Evolutionary conservation across 306 rosid genomes (phyloP).

Genomic region (Glycyrrhiza uralensis): DNA sequence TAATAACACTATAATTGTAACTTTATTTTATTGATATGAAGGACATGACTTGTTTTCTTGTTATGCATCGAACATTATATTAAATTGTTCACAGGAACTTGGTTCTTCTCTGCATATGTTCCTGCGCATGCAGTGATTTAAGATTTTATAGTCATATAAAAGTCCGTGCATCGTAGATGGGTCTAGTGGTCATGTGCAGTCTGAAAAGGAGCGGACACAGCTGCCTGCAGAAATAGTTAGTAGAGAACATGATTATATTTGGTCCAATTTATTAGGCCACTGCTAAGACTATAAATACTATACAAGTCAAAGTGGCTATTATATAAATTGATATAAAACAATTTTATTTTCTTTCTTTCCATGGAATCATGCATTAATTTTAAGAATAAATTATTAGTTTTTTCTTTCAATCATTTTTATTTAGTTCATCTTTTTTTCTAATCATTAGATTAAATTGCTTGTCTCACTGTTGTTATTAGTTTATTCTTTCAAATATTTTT

Average conservation of each 20-base stretch:
- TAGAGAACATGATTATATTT: constrained; percentile 32
- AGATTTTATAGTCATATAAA: background rate
- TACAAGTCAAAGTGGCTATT: background rate
- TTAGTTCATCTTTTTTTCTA: too few species aligned
- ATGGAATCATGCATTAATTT: too few species aligned
- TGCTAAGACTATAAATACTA: constrained; percentile 7
- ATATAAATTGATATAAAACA: too few species aligned
- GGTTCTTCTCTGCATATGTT: constrained; percentile 17
- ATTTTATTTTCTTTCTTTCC: too few species aligned
- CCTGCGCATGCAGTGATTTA: constrained; percentile 22
- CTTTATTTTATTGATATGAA: background rate
- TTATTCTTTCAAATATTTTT: too few species aligned
- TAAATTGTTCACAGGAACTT: background rate
- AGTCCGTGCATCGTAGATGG: constrained; percentile 21
- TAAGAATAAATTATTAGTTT: too few species aligned
- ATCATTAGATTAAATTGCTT: too few species aligned
- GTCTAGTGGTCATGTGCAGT: constrained; percentile 53
- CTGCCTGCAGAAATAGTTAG: constrained; percentile 27
- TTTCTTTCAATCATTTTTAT: too few species aligned
- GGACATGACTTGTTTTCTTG: too few species aligned
- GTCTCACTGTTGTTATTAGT: too few species aligned
- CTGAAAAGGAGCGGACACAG: constrained; percentile 38
- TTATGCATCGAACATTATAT: background rate
- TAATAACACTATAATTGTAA: background rate
- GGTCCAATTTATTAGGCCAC: constrained; percentile 36